Evolutionary conservation across 495 filamentous ascomycete species (phyloP).

Genomic region (Neurospora cerealis): DNA sequence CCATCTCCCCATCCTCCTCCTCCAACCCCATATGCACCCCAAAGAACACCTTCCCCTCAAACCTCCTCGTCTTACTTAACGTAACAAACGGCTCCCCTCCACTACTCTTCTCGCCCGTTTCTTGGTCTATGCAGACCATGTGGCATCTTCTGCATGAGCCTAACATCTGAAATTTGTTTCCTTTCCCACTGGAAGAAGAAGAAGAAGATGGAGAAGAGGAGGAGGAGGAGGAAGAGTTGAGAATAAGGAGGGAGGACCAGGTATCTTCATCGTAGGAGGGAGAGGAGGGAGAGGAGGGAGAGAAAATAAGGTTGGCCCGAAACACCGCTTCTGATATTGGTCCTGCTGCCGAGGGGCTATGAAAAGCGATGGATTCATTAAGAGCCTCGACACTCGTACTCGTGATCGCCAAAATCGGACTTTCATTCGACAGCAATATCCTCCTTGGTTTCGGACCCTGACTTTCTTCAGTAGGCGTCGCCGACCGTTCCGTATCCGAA

Average conservation of each 20-base stretch:
- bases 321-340: conserved; percentile 56
- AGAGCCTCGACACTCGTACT: conserved; percentile 67
- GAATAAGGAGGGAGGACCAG: conserved; percentile 44
- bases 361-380: conserved; percentile 51
- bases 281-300: not conserved
- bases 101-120: conserved; percentile 56
- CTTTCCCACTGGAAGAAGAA: not conserved
- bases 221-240: too few species aligned
- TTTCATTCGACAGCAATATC: conserved; percentile 83
- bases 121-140: conserved; percentile 90
- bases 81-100: conserved; percentile 77
- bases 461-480: not conserved
- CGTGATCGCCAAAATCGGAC: conserved; percentile 78
- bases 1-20: conserved; percentile 18
- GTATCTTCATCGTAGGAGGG: too few species aligned
- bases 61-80: conserved; percentile 71
- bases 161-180: conserved; percentile 55
- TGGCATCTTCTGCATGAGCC: conserved; percentile 82
- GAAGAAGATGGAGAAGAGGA: too few species aligned
- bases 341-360: accelerated
- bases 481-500: conserved; percentile 30
- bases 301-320: conserved; percentile 64
- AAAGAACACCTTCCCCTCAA: conserved; percentile 76
- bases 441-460: conserved; percentile 25
- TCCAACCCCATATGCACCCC: conserved; percentile 61